Conservation (phyloP, 352 stramenopile species). For the Phytophthora rubi region DNA sequence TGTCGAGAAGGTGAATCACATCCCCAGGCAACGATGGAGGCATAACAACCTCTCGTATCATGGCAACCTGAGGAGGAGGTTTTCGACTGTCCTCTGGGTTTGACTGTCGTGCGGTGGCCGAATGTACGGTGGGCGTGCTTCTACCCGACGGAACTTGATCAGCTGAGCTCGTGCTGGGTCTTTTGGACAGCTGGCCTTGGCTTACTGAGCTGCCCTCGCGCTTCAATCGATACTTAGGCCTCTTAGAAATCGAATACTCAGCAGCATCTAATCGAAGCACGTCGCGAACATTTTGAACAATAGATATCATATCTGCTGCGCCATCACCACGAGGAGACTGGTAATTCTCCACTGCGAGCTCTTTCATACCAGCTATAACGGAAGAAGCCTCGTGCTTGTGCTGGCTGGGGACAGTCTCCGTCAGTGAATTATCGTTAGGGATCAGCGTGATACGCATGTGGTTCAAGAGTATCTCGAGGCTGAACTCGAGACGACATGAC, state of each 20-base stretch:
- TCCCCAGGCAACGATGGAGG: conserved; percentile 48
- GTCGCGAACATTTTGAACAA: conserved; percentile 41
- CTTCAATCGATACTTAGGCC: conserved; percentile 28
- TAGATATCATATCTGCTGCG: conserved; percentile 17
- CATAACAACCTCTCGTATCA: conserved; percentile 67
- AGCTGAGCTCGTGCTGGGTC: conserved; percentile 5
- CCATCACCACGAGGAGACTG: conserved; percentile 24
- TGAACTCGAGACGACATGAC: conserved; percentile 69
- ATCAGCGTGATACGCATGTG: conserved; percentile 61
- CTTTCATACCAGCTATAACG: background rate
- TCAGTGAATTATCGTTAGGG: conserved; percentile 9
- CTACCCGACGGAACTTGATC: conserved; percentile 6
- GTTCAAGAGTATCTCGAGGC: conserved; percentile 60
- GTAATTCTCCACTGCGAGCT: background rate
- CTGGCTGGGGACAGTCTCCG: background rate
- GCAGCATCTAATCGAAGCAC: conserved; percentile 31
- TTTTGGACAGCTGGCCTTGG: conserved; percentile 17
- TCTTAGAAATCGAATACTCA: conserved; percentile 17
- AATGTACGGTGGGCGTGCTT: background rate
- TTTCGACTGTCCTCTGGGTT: conserved; percentile 9
- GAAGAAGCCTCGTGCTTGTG: conserved; percentile 7
- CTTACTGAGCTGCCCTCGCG: conserved; percentile 27
- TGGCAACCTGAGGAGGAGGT: conserved; percentile 46
- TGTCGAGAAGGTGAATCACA: conserved; percentile 58
- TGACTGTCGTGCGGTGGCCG: background rate